Evolutionary conservation across 768 basidiomycete species (phyloP).

Genomic region (Lactifluus subvellereus): DNA sequence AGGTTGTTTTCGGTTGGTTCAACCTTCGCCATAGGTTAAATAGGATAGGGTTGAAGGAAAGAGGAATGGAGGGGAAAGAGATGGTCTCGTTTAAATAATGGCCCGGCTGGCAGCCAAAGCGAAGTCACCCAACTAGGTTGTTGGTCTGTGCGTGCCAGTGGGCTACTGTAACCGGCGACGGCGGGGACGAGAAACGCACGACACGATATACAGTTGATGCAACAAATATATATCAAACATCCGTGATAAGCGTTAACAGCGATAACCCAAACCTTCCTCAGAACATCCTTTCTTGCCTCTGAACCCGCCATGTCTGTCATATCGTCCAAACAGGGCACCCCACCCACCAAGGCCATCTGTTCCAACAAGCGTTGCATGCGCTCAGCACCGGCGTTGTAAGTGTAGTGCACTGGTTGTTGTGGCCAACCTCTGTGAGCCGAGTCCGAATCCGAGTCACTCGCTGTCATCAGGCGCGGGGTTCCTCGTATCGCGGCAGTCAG

Average conservation of each 20-base stretch:
- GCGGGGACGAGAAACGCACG: background rate
- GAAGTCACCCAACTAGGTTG: background rate
- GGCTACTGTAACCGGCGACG: too few relatives aligned
- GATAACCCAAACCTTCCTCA: slow-evolving; percentile 10
- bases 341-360: slow-evolving; percentile 27
- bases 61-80: too few relatives aligned
- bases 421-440: slow-evolving; percentile 35
- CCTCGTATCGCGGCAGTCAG: slow-evolving; percentile 29
- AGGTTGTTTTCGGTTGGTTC: slow-evolving; percentile 24
- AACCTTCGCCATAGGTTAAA: slow-evolving; percentile 17
- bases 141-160: slow-evolving; percentile 6
- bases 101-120: slow-evolving; percentile 3
- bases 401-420: slow-evolving; percentile 60
- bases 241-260: slow-evolving; percentile 9
- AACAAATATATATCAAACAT: slow-evolving; percentile 22
- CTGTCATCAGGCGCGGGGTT: slow-evolving; percentile 27
- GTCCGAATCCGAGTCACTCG: slow-evolving; percentile 47
- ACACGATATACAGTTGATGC: slow-evolving; percentile 3
- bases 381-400: slow-evolving; percentile 92
- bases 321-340: slow-evolving; percentile 25
- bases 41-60: background rate
- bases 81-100: background rate
- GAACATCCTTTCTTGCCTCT: background rate
- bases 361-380: slow-evolving; percentile 55
- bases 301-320: background rate